Evolutionary conservation across 139 green algal species (phyloP).

Genomic region (Trebouxia sp.): DNA sequence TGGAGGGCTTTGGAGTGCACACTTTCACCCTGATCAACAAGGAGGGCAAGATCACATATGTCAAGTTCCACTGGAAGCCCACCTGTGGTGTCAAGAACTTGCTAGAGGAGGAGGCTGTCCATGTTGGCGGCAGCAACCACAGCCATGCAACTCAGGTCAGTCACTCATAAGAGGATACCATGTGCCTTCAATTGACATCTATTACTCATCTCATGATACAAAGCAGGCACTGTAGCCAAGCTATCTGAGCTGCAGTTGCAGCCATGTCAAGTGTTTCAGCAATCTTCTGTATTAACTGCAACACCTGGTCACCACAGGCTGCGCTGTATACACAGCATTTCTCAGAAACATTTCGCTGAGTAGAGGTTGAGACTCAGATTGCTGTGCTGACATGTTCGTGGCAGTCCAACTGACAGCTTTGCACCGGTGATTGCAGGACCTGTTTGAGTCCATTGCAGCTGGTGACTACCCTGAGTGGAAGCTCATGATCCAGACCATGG

Average conservation of each 20-base stretch:
- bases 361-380: no score
- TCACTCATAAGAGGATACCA: no score
- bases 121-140: slow-evolving; percentile 92
- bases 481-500: slow-evolving; percentile 93
- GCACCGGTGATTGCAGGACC: slow-evolving; percentile 63
- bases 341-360: no score
- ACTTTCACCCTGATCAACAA: slow-evolving; percentile 90
- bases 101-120: slow-evolving; percentile 88
- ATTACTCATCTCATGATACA: no score
- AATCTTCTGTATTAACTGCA: no score
- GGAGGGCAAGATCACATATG: slow-evolving; percentile 75
- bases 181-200: no score
- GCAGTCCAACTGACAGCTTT: neutral
- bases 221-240: no score
- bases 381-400: neutral
- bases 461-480: slow-evolving; percentile 96
- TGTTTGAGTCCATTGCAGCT: slow-evolving; percentile 89
- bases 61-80: slow-evolving; percentile 99
- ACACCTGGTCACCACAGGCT: no score
- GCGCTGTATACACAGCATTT: no score
- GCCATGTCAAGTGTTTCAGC: no score
- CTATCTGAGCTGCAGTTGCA: no score
- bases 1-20: slow-evolving; percentile 97
- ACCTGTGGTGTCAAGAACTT: slow-evolving; percentile 82
- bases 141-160: slow-evolving; percentile 84